Evolutionary conservation across 495 filamentous ascomycete species (phyloP).

Genomic region (Aspergillus cristatus): DNA sequence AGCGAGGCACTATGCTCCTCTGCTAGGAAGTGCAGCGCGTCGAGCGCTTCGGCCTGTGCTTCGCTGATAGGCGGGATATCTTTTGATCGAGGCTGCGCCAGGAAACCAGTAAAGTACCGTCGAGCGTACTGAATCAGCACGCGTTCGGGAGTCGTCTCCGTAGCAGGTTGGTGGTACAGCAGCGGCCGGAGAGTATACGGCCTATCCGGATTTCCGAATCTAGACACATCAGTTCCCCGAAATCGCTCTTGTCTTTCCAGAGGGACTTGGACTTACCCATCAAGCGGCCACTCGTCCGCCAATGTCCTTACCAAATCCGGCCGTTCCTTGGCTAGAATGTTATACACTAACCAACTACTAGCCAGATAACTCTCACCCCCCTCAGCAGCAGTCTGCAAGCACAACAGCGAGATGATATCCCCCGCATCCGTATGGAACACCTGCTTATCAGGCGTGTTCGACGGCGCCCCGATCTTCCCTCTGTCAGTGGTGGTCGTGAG

Average conservation of each 20-base stretch:
- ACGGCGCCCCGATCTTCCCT: conserved; percentile 39
- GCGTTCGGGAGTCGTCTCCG: conserved; percentile 27
- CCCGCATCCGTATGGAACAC: conserved; percentile 67
- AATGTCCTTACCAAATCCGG: conserved; percentile 50
- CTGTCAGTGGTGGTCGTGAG: conserved; percentile 32
- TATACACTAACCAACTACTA: conserved; percentile 50
- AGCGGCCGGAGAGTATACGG: conserved; percentile 11
- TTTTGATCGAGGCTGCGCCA: conserved; percentile 33
- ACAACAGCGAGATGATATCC: conserved; percentile 53
- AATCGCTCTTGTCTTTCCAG: background rate
- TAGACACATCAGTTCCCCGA: background rate
- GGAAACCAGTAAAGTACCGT: conserved; percentile 46
- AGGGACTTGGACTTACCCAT: conserved; percentile 31
- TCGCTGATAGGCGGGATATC: conserved; percentile 48
- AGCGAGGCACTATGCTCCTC: conserved; percentile 39
- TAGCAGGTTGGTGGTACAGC: conserved; percentile 33
- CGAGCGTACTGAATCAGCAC: conserved; percentile 45
- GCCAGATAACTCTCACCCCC: conserved; percentile 49
- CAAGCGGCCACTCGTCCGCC: conserved; percentile 40
- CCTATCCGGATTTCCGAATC: conserved; percentile 1
- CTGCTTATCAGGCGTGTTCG: conserved; percentile 49
- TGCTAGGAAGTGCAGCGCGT: conserved; percentile 50
- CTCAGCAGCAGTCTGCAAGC: conserved; percentile 34
- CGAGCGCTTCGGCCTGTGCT: conserved; percentile 55
- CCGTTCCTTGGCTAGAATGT: conserved; percentile 44